A percentile compares a stretch with the other conserved stretches of the same genome.
These are phyloP conservation scores for Aspergillus amoenus DNA, from an alignment of 2,329 filamentous ascomycete species.

Conservation along the genomic window DNA sequence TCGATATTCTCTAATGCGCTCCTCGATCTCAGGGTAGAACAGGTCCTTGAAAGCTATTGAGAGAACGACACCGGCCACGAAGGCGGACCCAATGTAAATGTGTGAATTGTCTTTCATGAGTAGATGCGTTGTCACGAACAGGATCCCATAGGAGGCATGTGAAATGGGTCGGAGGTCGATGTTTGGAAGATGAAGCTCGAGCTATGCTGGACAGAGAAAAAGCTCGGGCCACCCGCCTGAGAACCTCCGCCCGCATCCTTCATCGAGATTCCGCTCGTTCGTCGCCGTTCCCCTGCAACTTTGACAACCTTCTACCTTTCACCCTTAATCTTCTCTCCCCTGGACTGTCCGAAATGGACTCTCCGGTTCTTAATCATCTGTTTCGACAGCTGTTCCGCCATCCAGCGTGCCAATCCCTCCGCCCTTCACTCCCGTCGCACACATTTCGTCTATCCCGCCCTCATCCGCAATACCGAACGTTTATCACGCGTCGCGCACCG, in stretches of 20 bases:
- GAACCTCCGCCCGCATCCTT: conserved; percentile 17
- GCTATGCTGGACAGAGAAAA: conserved; percentile 20
- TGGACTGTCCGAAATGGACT: conserved; percentile 66
- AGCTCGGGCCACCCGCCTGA: conserved; percentile 38
- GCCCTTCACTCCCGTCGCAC: conserved; percentile 35
- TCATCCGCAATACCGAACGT: conserved; percentile 36
- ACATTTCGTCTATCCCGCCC: conserved; percentile 22
- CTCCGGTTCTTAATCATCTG: conserved; percentile 71
- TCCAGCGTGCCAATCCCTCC: conserved; percentile 60
- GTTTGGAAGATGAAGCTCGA: background rate
- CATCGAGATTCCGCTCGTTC: conserved; percentile 19
- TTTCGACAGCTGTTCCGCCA: conserved; percentile 85
- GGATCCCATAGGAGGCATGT: background rate
- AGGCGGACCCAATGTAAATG: conserved; percentile 67
- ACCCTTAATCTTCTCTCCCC: conserved; percentile 5
- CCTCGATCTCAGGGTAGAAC: conserved; percentile 71
- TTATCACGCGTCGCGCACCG: conserved; percentile 34
- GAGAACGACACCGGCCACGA: conserved; percentile 72
- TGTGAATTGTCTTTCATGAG: conserved; percentile 34
- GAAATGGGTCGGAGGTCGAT: background rate
- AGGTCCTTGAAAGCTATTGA: conserved; percentile 78
- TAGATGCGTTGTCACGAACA: background rate
- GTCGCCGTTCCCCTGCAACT: conserved; percentile 16
- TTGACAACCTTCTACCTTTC: conserved; percentile 15
- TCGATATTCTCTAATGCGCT: conserved; percentile 50